phyloP scores from a whole-genome alignment of 768 basidiomycete genomes.

The Pleurotus pulmonarius region DNA sequence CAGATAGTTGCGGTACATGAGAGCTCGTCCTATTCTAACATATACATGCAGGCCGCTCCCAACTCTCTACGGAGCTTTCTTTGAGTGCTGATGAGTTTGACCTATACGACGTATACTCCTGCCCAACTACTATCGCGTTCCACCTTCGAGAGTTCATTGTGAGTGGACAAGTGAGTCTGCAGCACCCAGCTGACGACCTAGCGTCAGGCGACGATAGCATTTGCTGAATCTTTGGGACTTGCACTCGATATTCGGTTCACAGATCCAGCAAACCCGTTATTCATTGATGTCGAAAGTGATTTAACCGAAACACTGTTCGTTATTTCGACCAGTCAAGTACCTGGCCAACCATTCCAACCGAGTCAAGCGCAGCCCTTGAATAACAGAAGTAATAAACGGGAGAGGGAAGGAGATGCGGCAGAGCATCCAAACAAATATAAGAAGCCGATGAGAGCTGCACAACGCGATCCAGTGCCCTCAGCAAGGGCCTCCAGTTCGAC shows the following conservation, averaged over 20 bases:
- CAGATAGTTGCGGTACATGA: neutral
- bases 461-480: slow-evolving; percentile 18
- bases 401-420: slow-evolving; percentile 30
- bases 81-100: slow-evolving; percentile 83
- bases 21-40: neutral
- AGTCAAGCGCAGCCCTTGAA: slow-evolving; percentile 20
- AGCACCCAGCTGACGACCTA: neutral
- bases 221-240: slow-evolving; percentile 67
- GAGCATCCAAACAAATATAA: slow-evolving; percentile 36
- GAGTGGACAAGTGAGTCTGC: slow-evolving; percentile 12
- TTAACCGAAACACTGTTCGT: slow-evolving; percentile 65
- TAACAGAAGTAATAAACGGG: slow-evolving; percentile 34
- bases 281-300: slow-evolving; percentile 73
- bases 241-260: slow-evolving; percentile 74
- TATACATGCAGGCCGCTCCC: slow-evolving; percentile 42
- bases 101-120: slow-evolving; percentile 58
- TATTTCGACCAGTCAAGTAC: slow-evolving; percentile 70
- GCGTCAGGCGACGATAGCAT: slow-evolving; percentile 73
- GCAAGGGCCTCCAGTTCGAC: slow-evolving; percentile 29
- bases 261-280: slow-evolving; percentile 69
- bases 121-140: slow-evolving; percentile 70
- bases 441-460: slow-evolving; percentile 53
- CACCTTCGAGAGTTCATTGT: slow-evolving; percentile 86
- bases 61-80: slow-evolving; percentile 71
- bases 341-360: slow-evolving; percentile 27